A percentile compares a stretch with the other conserved stretches of the same genome.
Conservation (phyloP, 2,329 filamentous ascomycete genomes). For the Alternaria sp. region DNA sequence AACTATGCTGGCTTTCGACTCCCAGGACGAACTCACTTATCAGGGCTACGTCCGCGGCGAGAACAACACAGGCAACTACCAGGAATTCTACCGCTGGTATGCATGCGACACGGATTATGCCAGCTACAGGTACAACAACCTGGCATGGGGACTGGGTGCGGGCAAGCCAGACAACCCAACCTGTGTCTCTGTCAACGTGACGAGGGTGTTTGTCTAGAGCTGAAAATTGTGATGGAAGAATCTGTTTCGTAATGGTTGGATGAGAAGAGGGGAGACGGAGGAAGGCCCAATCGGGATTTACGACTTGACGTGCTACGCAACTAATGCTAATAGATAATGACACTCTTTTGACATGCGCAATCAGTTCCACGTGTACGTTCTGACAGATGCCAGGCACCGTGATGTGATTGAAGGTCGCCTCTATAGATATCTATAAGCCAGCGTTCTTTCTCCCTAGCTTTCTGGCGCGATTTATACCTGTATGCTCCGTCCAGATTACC, state of each 20-base stretch:
- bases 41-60: constrained; percentile 51
- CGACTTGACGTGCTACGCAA: neutral
- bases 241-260: neutral
- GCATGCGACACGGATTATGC: constrained; percentile 52
- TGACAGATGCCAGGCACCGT: neutral
- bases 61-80: constrained; percentile 22
- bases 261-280: neutral
- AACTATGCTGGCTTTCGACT: constrained; percentile 51
- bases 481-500: neutral
- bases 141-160: constrained; percentile 53
- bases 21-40: constrained; percentile 48
- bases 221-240: neutral
- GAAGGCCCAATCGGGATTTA: neutral
- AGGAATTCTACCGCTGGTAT: constrained; percentile 53
- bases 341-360: neutral
- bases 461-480: neutral
- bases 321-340: constrained; percentile 3
- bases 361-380: neutral
- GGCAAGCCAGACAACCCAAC: constrained; percentile 54
- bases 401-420: neutral
- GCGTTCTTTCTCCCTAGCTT: neutral
- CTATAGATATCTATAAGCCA: neutral
- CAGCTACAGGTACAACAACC: constrained; percentile 53
- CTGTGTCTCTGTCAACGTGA: constrained; percentile 53
- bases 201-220: constrained; percentile 35